These are phyloP conservation scores for Mycena amicta DNA, from an alignment of 768 basidiomycete species.

Conservation along the genomic window DNA sequence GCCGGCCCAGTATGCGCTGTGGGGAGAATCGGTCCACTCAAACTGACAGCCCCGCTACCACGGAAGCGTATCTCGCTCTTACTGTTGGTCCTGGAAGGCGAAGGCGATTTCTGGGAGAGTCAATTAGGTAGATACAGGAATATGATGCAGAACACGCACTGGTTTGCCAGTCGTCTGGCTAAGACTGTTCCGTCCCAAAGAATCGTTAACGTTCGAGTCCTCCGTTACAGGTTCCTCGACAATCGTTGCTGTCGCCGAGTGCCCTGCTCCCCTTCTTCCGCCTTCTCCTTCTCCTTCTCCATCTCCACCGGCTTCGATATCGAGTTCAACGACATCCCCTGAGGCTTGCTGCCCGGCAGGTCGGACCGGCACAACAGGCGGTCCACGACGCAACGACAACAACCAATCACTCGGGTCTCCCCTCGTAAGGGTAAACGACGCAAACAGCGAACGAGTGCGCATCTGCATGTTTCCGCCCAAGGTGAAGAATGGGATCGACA, in stretches of 20 bases:
- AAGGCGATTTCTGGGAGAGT: too few relatives aligned
- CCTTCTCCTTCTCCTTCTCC: too few relatives aligned
- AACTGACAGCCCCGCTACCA: too few relatives aligned
- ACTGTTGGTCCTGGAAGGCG: too few relatives aligned
- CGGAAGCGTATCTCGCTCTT: too few relatives aligned
- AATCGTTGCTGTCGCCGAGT: neutral
- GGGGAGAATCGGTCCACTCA: too few relatives aligned
- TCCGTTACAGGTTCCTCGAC: neutral
- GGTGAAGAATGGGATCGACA: slow-evolving; percentile 71
- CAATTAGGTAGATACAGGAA: too few relatives aligned
- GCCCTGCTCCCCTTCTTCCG: neutral
- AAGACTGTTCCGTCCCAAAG: too few relatives aligned
- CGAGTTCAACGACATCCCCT: neutral
- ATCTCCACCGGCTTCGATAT: neutral
- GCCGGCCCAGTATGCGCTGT: too few relatives aligned
- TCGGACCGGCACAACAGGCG: slow-evolving; percentile 10
- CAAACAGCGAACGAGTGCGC: slow-evolving; percentile 48
- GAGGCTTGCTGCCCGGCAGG: too few relatives aligned
- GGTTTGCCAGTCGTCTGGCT: too few relatives aligned
- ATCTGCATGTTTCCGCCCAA: slow-evolving; percentile 49
- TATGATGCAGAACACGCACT: too few relatives aligned
- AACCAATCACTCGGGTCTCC: slow-evolving; percentile 49
- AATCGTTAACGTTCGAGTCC: neutral
- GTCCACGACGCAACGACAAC: slow-evolving; percentile 31
- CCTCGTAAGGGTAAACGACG: slow-evolving; percentile 41